Percentiles rank a stretch among this genome's conserved stretches.
These are phyloP conservation scores for Chlorella sp. DNA, from an alignment of 139 green algal genomes.

Conservation along the genomic window DNA sequence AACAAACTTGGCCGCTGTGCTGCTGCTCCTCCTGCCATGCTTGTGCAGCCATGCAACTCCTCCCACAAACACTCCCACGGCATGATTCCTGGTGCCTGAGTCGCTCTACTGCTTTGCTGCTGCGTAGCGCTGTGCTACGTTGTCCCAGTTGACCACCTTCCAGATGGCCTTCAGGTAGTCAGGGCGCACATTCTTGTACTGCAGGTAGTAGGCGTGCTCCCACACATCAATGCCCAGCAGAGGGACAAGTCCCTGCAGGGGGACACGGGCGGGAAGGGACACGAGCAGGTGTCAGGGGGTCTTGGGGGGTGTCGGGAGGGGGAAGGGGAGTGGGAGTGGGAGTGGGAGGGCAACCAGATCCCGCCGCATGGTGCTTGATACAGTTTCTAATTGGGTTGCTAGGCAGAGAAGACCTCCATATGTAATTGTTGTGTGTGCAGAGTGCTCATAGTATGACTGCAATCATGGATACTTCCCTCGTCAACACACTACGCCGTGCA, in stretches of 20 bases:
- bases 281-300: background rate
- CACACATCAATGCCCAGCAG: slow-evolving; percentile 91
- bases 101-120: slow-evolving; percentile 53
- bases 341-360: background rate
- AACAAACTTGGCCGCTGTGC: too few species aligned
- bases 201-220: slow-evolving; percentile 76
- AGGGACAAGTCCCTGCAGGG: slow-evolving; percentile 65
- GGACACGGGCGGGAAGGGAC: background rate
- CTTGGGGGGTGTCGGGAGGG: background rate
- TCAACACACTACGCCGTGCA: background rate
- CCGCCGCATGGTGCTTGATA: background rate
- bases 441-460: background rate
- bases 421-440: too few species aligned
- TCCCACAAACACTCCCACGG: too few species aligned
- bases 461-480: background rate
- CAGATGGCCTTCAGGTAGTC: slow-evolving; percentile 96
- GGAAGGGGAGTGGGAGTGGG: background rate
- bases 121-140: slow-evolving; percentile 64
- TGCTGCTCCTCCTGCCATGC: too few species aligned
- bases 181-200: slow-evolving; percentile 95
- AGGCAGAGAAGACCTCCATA: too few species aligned
- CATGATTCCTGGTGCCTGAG: too few species aligned
- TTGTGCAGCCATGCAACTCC: too few species aligned
- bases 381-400: background rate
- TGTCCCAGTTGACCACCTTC: slow-evolving; percentile 95